Evolutionary conservation across 2,329 filamentous ascomycete genomes (phyloP), one percentile per base, ranked within the genome.

Genomic region (Aspergillus ochraceoroseus): DNA sequence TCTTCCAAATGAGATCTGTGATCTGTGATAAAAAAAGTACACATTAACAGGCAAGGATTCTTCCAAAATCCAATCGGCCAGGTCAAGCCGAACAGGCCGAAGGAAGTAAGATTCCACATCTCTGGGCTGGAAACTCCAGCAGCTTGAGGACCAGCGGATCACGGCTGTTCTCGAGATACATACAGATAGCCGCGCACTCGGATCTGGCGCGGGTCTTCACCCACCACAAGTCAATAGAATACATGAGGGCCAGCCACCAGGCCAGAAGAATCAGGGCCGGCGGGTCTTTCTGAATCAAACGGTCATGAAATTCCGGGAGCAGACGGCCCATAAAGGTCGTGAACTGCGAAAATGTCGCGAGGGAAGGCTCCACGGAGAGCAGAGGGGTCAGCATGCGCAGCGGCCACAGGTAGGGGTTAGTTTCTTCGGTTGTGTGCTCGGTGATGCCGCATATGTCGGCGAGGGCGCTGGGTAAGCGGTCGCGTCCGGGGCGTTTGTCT

Each of bases 171-270:
- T 64, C 63, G 4, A 67, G 36, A 36, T 54, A 59, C 58, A 62
- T 64, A 38, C 61, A 65, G 9, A 66, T 61, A 20, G 63, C 64
- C 5, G 52, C 48, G 40, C 62, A 64, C 45, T 66, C 63, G 2
- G 61, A 59, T 1, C 52, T 45, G 3, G 57, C 53, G 22, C 64
- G 46, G 18, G 49, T 50, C 26, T 58, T 49, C 26, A 59, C 47
- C 62, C 61, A 66, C 51, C 55, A 62, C 12, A 57, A 25, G 5
- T 51, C 45, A 27, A 48, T 35, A 28, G 43, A 49, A 18, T 48
- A 54, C 51, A 59, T 53, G 17, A 60, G 51, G 5, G 48, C 59
- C 40, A 65, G 48, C 63, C 63, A 66, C 52, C 58, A 58, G 19
- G 52, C 54, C n/a, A 66, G 44, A 19, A 66, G 45, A 3, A 66